Evolutionary conservation across 1,139 yeast genomes (phyloP).

Genomic region (Spathaspora sp.): DNA sequence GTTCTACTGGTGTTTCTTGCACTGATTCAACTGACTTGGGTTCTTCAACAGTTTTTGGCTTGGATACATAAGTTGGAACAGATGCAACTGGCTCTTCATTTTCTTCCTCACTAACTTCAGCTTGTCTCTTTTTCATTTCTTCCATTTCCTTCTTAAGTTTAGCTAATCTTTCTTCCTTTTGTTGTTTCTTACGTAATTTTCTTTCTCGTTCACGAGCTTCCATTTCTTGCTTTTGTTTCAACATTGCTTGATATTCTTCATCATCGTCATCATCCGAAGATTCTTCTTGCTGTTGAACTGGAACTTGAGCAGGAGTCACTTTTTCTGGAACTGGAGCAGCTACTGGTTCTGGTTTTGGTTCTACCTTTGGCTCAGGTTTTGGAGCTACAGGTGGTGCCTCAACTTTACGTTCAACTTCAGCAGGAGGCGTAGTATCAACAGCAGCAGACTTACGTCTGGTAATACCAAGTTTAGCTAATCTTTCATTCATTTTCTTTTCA

Average conservation of each 20-base stretch:
- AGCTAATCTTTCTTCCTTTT: constrained; percentile 61
- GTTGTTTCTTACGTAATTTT: constrained; percentile 47
- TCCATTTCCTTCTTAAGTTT: constrained; percentile 64
- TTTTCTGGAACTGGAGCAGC: constrained; percentile 8
- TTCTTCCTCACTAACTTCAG: constrained; percentile 36
- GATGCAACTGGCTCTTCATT: constrained; percentile 24
- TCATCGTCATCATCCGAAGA: constrained; percentile 38
- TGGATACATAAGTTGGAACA: constrained; percentile 32
- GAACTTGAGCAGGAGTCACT: constrained; percentile 4
- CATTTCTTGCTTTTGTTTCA: constrained; percentile 48
- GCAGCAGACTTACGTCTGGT: constrained; percentile 20
- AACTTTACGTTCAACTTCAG: neutral
- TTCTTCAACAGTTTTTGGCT: constrained; percentile 4
- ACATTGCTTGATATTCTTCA: constrained; percentile 46
- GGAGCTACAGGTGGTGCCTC: constrained; percentile 3
- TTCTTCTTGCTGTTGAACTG: constrained; percentile 14
- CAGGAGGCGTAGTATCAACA: neutral
- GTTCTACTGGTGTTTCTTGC: constrained; percentile 11
- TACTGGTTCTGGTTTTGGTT: constrained; percentile 5
- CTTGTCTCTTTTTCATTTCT: constrained; percentile 40
- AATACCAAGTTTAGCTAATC: constrained; percentile 83
- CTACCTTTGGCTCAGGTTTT: constrained; percentile 2
- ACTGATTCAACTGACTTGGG: constrained; percentile 11
- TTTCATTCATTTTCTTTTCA: constrained; percentile 82
- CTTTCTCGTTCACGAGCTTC: constrained; percentile 50